Evolutionary conservation across 2,329 filamentous ascomycete genomes (phyloP).

Genomic region (Paramyrothecium sp.): DNA sequence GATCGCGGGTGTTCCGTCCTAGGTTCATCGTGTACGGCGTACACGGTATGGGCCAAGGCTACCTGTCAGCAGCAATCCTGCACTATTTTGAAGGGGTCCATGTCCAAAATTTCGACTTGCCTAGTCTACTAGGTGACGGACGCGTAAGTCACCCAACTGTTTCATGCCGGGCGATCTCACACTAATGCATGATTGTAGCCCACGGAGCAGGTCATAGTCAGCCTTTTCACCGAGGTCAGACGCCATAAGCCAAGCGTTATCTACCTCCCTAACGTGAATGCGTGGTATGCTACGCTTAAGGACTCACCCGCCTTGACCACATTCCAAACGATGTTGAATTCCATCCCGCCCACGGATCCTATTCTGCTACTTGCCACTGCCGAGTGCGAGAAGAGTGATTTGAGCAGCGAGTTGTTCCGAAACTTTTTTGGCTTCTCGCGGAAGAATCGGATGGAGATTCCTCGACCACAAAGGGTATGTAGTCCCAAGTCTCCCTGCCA

Average conservation of each 20-base stretch:
- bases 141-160: conserved; percentile 50
- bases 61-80: conserved; percentile 80
- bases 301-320: conserved; percentile 71
- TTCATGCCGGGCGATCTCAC: neutral
- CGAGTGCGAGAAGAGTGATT: conserved; percentile 63
- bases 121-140: conserved; percentile 81
- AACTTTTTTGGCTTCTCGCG: conserved; percentile 85
- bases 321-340: conserved; percentile 78
- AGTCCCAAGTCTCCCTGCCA: neutral
- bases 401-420: conserved; percentile 63
- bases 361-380: conserved; percentile 85
- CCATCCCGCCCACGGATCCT: conserved; percentile 86
- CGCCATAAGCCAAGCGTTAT: conserved; percentile 95
- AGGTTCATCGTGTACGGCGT: conserved; percentile 79
- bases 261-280: conserved; percentile 85
- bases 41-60: conserved; percentile 90
- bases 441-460: conserved; percentile 72
- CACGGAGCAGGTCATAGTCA: conserved; percentile 84
- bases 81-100: conserved; percentile 92
- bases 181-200: conserved; percentile 39
- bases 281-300: conserved; percentile 71
- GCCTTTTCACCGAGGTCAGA: conserved; percentile 88
- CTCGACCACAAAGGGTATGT: conserved; percentile 62
- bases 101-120: conserved; percentile 90
- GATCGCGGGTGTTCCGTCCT: conserved; percentile 83